Conservation (phyloP, 805 yeast genomes). For the Teunomyces lycoperdinae region DNA sequence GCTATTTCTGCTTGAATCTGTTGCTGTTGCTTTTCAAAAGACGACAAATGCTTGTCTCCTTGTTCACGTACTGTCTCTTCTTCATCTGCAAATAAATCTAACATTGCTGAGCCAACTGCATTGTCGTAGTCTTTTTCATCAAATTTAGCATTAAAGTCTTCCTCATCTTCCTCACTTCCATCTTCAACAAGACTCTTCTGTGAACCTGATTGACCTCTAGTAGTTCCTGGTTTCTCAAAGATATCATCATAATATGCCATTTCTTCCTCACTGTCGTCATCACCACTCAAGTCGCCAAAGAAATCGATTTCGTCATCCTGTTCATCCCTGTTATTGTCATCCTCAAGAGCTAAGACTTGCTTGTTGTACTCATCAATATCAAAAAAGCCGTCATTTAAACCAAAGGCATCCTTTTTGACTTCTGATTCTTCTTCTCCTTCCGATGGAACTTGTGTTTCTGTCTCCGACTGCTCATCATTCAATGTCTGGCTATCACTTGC, state of each 20-base stretch:
- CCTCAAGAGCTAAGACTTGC: conserved; percentile 67
- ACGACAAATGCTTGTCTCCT: conserved; percentile 47
- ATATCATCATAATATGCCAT: conserved; percentile 65
- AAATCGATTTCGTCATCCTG: conserved; percentile 45
- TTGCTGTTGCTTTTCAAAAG: conserved; percentile 80
- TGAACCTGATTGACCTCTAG: not conserved
- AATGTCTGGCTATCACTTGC: conserved; percentile 1
- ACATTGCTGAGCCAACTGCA: conserved; percentile 59
- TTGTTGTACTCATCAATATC: conserved; percentile 80
- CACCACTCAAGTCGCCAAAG: conserved; percentile 44
- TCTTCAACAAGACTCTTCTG: conserved; percentile 13
- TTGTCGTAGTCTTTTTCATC: conserved; percentile 61
- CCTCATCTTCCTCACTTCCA: conserved; percentile 38
- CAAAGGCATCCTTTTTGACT: conserved; percentile 49
- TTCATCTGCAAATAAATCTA: conserved; percentile 55
- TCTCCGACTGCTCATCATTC: conserved; percentile 23
- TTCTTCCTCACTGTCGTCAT: conserved; percentile 31
- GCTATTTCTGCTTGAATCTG: conserved; percentile 75
- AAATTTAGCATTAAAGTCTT: conserved; percentile 25
- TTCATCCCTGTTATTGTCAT: conserved; percentile 30
- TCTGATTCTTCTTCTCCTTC: conserved; percentile 7
- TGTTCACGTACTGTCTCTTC: conserved; percentile 13
- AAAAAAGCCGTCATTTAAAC: conserved; percentile 81
- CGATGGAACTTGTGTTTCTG: conserved; percentile 11
- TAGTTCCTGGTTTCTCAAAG: conserved; percentile 45